These are phyloP conservation scores for Lipomyces yamanashiensis DNA, from an alignment of 805 yeast species.

Conservation along the genomic window DNA sequence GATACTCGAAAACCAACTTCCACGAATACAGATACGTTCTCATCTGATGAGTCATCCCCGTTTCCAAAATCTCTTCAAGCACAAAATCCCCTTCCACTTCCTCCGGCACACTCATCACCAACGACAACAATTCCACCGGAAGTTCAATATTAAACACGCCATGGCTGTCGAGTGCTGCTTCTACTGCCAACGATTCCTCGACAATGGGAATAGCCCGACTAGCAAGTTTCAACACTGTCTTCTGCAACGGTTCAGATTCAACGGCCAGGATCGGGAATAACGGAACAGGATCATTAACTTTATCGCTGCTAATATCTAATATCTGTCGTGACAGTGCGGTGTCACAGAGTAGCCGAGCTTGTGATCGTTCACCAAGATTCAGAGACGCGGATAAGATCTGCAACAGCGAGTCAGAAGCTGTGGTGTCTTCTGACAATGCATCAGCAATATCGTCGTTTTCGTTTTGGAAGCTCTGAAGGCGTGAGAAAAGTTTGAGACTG, in stretches of 20 bases:
- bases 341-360: conserved; percentile 25
- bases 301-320: conserved; percentile 15
- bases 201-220: conserved; percentile 47
- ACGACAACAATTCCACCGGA: conserved; percentile 51
- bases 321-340: conserved; percentile 27
- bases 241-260: conserved; percentile 45
- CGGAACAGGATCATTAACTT: conserved; percentile 14
- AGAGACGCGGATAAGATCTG: conserved; percentile 12
- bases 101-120: conserved; percentile 35
- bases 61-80: conserved; percentile 5
- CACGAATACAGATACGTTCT: conserved; percentile 66
- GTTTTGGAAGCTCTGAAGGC: conserved; percentile 41
- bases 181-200: conserved; percentile 59
- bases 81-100: conserved; percentile 16
- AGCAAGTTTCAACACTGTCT: conserved; percentile 49
- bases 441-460: conserved; percentile 43
- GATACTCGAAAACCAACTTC: conserved; percentile 64
- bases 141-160: conserved; percentile 44
- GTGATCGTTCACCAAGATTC: conserved; percentile 14
- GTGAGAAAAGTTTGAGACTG: conserved; percentile 52
- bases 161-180: conserved; percentile 39
- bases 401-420: conserved; percentile 8
- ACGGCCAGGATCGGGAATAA: conserved; percentile 28
- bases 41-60: conserved; percentile 20
- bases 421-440: conserved; percentile 44